Evolutionary conservation across 345 rosid species (phyloP), one percentile per base, ranked within the genome.

Genomic region (Gossypium anomalum): DNA sequence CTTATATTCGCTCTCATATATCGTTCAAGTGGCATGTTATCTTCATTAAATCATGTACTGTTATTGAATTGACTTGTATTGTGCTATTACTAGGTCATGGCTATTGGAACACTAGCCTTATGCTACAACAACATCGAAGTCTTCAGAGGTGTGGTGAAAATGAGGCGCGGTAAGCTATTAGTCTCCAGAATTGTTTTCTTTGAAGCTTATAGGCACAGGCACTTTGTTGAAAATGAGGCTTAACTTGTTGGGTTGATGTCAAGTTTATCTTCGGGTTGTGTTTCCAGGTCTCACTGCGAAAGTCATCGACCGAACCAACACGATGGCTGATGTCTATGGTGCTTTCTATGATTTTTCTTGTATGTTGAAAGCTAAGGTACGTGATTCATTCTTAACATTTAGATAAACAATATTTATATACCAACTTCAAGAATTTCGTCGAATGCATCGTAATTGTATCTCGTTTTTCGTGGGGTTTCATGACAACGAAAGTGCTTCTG

Each of bases 121-220:
- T 93, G 99, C 89, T 89, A 90, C 84, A 87, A 90, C 89, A 91
- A 93, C 80, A 76, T 91, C 47, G 93, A 93, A 87, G 89, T 95
- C 84, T 95, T 95, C 83, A 85, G 92, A 87, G 98, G 97, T 10
- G 92, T 91, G 6, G 99, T 95, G 79, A 93, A 95, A 79, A 79
- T 95, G 91, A 93, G 99, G 83, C 94, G 97, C 49, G 99, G 99
- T 95, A 85, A 82, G 90, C 76, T 80, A 55, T 48, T 81, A 25
- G 38, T 72, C 68, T 48, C 5, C 2, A 49, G 10, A 20, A 16
- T 41, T 52, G 19, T 51, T 66, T 49, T 77, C 73, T 56, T 72
- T 61, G 41, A 23, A 67, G 15, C 56, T 67, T 38, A 20, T n/a
- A 45, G 55, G 10, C 58, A 22, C 12, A 5, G 53, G 47, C 56